Percentiles rank a stretch among this genome's conserved stretches.
Evolutionary conservation across 495 filamentous ascomycete species (phyloP).

Genomic region (Tuber brumale): DNA sequence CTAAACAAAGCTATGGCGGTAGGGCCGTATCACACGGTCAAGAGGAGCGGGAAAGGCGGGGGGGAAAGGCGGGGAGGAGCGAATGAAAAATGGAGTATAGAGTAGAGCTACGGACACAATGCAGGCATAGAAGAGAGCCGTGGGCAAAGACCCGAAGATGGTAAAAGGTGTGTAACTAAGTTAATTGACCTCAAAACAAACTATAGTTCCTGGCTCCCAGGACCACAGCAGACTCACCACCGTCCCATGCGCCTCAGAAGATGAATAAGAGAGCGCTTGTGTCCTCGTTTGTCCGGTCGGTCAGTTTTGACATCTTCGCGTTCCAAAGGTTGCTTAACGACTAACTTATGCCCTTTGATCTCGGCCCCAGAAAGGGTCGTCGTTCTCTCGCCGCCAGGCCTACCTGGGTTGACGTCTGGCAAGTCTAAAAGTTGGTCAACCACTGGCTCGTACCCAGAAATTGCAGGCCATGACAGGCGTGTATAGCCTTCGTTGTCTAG

Average conservation of each 20-base stretch:
- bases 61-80: not conserved
- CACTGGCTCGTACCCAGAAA: too few species aligned
- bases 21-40: too few species aligned
- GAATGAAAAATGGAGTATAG: not conserved
- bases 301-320: conserved; percentile 9
- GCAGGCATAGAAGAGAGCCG: not conserved
- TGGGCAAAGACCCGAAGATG: not conserved
- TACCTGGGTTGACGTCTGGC: too few species aligned
- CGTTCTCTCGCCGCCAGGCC: too few species aligned
- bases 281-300: not conserved
- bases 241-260: not conserved
- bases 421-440: too few species aligned
- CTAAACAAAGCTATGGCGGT: too few species aligned
- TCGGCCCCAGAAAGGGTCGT: too few species aligned
- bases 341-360: too few species aligned
- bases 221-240: not conserved
- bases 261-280: conserved; percentile 20
- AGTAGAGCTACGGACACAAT: not conserved
- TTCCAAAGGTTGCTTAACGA: too few species aligned
- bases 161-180: not conserved
- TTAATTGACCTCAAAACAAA: not conserved
- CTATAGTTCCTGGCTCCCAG: not conserved
- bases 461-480: too few species aligned
- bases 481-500: too few species aligned
- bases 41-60: too few species aligned